Evolutionary conservation across 495 filamentous ascomycete species (phyloP).

Genomic region (Aspergillus hancockii): DNA sequence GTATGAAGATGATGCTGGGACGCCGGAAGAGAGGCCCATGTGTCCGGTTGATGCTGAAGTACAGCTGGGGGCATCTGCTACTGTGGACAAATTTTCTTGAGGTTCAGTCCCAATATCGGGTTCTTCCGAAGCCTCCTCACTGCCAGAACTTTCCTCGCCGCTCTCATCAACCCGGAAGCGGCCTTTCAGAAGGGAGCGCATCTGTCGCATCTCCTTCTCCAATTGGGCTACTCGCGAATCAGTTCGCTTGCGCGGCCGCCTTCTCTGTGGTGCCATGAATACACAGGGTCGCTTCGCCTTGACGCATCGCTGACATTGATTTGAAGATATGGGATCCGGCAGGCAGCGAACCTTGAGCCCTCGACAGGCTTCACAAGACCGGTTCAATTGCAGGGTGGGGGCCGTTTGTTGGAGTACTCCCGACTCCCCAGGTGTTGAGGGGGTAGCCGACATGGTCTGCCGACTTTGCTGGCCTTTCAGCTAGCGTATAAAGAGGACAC

Average conservation of each 20-base stretch:
- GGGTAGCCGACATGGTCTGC: slow-evolving; percentile 31
- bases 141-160: slow-evolving; percentile 32
- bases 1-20: slow-evolving; percentile 22
- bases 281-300: slow-evolving; percentile 75
- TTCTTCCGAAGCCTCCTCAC: slow-evolving; percentile 29
- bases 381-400: slow-evolving; percentile 46
- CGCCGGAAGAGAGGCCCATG: slow-evolving; percentile 33
- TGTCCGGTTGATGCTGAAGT: slow-evolving; percentile 23
- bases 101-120: slow-evolving; percentile 19
- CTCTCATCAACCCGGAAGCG: slow-evolving; percentile 35
- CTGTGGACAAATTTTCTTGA: slow-evolving; percentile 13
- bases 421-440: slow-evolving; percentile 33
- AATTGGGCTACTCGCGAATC: slow-evolving; percentile 85
- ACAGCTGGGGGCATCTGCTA: slow-evolving; percentile 26
- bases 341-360: slow-evolving; percentile 85
- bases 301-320: slow-evolving; percentile 75
- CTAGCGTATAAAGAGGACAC: not conserved
- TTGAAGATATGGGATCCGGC: slow-evolving; percentile 57
- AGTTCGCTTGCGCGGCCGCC: slow-evolving; percentile 77
- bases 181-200: slow-evolving; percentile 46
- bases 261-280: slow-evolving; percentile 75
- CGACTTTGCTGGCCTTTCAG: not conserved
- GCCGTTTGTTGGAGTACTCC: slow-evolving; percentile 19
- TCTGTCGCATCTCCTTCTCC: slow-evolving; percentile 81
- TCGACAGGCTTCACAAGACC: slow-evolving; percentile 85